Percentiles rank a stretch among this genome's conserved stretches.
These are phyloP conservation scores for Ogataea ramenticola DNA, from an alignment of 805 yeast genomes.

Conservation along the genomic window DNA sequence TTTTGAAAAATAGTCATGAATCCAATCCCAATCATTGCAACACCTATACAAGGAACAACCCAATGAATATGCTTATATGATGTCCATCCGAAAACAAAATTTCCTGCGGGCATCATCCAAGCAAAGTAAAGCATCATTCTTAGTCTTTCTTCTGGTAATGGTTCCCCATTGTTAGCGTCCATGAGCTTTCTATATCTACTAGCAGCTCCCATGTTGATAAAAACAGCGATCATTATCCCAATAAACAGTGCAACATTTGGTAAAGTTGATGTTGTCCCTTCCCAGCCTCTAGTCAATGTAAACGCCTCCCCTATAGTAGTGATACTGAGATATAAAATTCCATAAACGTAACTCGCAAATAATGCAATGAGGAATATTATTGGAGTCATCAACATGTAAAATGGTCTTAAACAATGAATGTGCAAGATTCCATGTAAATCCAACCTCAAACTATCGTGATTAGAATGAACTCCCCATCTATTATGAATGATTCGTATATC, in stretches of 20 bases:
- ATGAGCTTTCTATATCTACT: slow-evolving; percentile 8
- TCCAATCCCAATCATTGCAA: slow-evolving; percentile 51
- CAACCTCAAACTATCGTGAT: slow-evolving; percentile 17
- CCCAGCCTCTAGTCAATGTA: slow-evolving; percentile 21
- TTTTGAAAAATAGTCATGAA: slow-evolving; percentile 60
- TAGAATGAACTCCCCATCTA: slow-evolving; percentile 26
- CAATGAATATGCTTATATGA: slow-evolving; percentile 36
- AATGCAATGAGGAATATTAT: slow-evolving; percentile 35
- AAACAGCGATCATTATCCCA: slow-evolving; percentile 29
- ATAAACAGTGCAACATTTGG: slow-evolving; percentile 29
- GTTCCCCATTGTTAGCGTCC: slow-evolving; percentile 30
- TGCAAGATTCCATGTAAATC: slow-evolving; percentile 16
- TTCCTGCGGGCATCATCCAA: slow-evolving; percentile 49
- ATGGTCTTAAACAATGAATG: slow-evolving; percentile 30
- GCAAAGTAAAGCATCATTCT: slow-evolving; percentile 48
- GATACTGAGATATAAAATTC: slow-evolving; percentile 36
- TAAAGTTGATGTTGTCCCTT: slow-evolving; percentile 25
- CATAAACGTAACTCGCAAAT: slow-evolving; percentile 44
- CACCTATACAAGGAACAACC: slow-evolving; percentile 54
- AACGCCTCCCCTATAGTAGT: slow-evolving; percentile 37
- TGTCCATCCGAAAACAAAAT: slow-evolving; percentile 61
- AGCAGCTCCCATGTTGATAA: slow-evolving; percentile 25
- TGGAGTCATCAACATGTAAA: slow-evolving; percentile 32
- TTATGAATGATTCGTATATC: slow-evolving; percentile 17
- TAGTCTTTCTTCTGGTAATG: slow-evolving; percentile 55